Evolutionary conservation across 371 early-diverging fungal species (phyloP), one percentile per base, ranked within the genome.

Genomic region (Smittium culicis): DNA sequence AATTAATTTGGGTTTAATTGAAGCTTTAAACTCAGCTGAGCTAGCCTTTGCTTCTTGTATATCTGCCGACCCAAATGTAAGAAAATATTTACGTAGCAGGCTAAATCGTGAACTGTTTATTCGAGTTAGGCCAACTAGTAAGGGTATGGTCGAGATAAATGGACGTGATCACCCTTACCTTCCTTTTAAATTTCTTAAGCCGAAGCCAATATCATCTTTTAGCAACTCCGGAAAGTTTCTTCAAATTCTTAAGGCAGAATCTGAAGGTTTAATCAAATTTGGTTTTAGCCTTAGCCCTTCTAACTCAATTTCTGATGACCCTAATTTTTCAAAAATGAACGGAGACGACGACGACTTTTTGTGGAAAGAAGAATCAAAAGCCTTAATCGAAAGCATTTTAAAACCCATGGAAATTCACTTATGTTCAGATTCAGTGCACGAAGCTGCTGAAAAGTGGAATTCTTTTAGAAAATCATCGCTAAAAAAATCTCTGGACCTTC

Each of bases 141-240:
- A 85, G 66, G 98, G 96, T 0, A 74, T 75, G 27, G 73, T 68
- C 30, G 85, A 81, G 59, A 92, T 98, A 56, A 69, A 61, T 67
- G 90, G 91, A 56, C 84, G 80, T 1, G 76, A 83, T 24, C 94
- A 96, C 69, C 86, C 90, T 0, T 88, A 82, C 69, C 80, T 85
- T 79, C 85, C 87, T 0, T 94, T 90, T 82, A 94, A 96, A 79
- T 95, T 85, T 64, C 71, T 96, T 67, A 73, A 74, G 14, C 82
- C 85, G 30, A 95, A 95, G 72, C 91, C 87, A 1, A 75, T 90
- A 11, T 70, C 73, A 1, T 83, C 76, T 24, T 92, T 93, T 69
- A 77, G 72, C 14, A 83, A 87, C 66, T 87, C 82, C 1, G 69
- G 66, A 33, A 86, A 87, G 72, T 91, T 92, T 71, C 73, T 94